These are phyloP conservation scores for Glaciozyma martinii DNA, from an alignment of 768 basidiomycete species.

Conservation along the genomic window DNA sequence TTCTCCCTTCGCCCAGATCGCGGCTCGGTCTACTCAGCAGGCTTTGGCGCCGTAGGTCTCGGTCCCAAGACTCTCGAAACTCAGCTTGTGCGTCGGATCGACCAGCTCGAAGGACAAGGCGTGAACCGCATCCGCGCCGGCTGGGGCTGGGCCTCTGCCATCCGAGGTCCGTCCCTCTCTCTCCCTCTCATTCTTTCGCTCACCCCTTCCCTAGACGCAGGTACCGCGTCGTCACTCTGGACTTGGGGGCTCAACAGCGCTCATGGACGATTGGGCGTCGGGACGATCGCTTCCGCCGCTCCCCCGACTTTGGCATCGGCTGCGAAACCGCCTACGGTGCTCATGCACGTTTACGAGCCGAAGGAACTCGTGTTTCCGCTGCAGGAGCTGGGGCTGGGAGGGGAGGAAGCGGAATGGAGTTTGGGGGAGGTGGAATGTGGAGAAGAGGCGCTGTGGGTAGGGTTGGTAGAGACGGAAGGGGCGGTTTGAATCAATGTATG, in stretches of 20 bases:
- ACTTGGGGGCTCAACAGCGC: conserved; percentile 22
- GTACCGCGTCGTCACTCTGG: not conserved
- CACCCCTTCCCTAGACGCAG: too few species aligned
- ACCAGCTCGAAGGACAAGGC: conserved; percentile 5
- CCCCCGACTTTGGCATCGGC: not conserved
- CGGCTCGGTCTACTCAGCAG: conserved; percentile 20
- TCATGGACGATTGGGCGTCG: conserved; percentile 17
- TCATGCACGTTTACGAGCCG: conserved; percentile 8
- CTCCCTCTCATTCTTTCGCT: not conserved
- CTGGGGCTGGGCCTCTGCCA: conserved; percentile 20
- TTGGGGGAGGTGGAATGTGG: conserved; percentile 20
- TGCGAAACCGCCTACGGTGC: not conserved
- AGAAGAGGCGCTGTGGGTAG: conserved; percentile 23
- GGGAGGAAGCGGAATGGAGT: not conserved
- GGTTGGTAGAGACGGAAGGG: not conserved
- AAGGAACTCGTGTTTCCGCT: conserved; percentile 6
- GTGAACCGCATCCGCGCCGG: conserved; percentile 22
- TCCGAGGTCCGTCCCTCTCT: conserved; percentile 10
- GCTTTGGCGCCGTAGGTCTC: conserved; percentile 20
- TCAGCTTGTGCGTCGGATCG: not conserved
- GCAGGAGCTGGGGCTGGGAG: conserved; percentile 6
- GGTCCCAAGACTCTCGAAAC: not conserved
- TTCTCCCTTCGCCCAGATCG: conserved; percentile 1
- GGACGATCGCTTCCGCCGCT: not conserved
- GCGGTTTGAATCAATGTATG: not conserved